Conservation (phyloP, 2,329 filamentous ascomycete genomes). For the Claviceps sorghi region DNA sequence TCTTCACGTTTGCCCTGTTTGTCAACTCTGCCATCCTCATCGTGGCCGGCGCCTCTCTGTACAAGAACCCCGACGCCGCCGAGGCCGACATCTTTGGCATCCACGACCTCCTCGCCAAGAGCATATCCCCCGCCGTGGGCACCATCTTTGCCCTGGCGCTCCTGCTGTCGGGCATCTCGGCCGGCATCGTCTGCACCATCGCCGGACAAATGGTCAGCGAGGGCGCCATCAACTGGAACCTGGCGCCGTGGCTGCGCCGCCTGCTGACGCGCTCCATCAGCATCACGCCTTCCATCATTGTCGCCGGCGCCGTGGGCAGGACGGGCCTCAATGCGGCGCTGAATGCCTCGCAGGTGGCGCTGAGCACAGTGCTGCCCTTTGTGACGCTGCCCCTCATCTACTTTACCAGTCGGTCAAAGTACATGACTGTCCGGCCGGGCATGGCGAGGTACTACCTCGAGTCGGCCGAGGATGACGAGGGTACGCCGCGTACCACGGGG, state of each 20-base stretch:
- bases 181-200: conserved; percentile 80
- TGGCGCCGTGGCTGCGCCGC: conserved; percentile 65
- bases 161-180: conserved; percentile 64
- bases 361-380: conserved; percentile 69
- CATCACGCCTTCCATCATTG: conserved; percentile 69
- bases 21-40: conserved; percentile 75
- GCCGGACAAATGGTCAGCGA: conserved; percentile 81
- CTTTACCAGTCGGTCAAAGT: conserved; percentile 65
- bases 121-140: conserved; percentile 60
- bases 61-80: conserved; percentile 42
- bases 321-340: conserved; percentile 56
- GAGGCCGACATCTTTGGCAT: conserved; percentile 74
- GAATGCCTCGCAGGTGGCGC: conserved; percentile 61
- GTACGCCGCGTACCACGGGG: not conserved
- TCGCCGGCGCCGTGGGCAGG: conserved; percentile 63
- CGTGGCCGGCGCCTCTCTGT: conserved; percentile 64
- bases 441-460: conserved; percentile 20
- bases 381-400: conserved; percentile 72
- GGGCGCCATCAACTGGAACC: conserved; percentile 60
- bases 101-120: conserved; percentile 52
- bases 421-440: conserved; percentile 56
- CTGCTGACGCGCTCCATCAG: conserved; percentile 66
- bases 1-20: conserved; percentile 74
- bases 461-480: conserved; percentile 10
- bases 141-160: conserved; percentile 74